Evolutionary conservation across 768 basidiomycete species (phyloP).

Genomic region (Lenzites betulinus): DNA sequence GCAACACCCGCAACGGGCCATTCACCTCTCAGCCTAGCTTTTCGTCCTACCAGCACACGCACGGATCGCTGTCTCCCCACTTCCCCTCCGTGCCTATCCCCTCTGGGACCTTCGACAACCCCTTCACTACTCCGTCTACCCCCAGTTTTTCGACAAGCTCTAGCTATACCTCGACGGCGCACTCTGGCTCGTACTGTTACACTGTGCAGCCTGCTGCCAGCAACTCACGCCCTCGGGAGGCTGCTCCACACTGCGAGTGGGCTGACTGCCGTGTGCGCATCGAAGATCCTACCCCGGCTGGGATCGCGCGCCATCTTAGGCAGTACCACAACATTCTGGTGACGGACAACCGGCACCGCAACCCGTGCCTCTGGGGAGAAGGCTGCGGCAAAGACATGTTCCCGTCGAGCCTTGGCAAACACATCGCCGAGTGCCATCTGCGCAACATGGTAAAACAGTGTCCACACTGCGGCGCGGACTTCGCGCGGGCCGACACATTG

Average conservation of each 20-base stretch:
- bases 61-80: not conserved
- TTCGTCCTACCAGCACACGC: not conserved
- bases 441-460: constrained; percentile 19
- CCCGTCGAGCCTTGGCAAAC: constrained; percentile 23
- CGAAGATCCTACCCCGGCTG: constrained; percentile 19
- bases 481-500: constrained; percentile 23
- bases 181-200: not conserved
- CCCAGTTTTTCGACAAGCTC: not conserved
- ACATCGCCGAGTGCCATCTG: constrained; percentile 25
- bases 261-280: constrained; percentile 7
- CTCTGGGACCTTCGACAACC: not conserved
- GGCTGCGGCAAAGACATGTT: constrained; percentile 24
- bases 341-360: constrained; percentile 18
- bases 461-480: constrained; percentile 20
- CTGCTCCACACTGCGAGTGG: constrained; percentile 12
- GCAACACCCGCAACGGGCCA: not conserved
- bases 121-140: not conserved
- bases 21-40: not conserved
- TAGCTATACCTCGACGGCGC: not conserved
- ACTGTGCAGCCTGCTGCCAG: not conserved
- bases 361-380: constrained; percentile 12
- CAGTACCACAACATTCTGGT: constrained; percentile 19
- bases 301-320: constrained; percentile 23
- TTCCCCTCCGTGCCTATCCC: not conserved
- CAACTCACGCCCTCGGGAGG: not conserved